A percentile compares a stretch with the other conserved stretches of the same genome.
Evolutionary conservation across 2,329 filamentous ascomycete genomes (phyloP).

Genomic region (Aspergillus sp.): DNA sequence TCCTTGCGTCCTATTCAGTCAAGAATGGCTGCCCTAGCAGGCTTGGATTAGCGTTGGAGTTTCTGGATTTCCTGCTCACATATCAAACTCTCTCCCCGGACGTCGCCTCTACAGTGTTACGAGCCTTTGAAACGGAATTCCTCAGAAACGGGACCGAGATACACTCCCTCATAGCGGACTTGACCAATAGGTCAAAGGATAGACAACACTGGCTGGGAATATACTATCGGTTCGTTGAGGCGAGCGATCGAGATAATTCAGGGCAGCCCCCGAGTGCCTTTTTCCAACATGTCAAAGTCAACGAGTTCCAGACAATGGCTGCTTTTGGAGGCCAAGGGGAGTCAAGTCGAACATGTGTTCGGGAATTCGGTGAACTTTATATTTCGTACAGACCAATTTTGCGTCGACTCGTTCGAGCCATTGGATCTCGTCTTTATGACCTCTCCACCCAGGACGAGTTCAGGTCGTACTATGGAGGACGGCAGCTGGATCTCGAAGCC

Average conservation of each 20-base stretch:
- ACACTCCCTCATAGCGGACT: constrained; percentile 12
- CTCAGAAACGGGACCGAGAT: constrained; percentile 12
- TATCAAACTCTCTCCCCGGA: neutral
- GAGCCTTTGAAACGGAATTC: constrained; percentile 16
- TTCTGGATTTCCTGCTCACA: constrained; percentile 12
- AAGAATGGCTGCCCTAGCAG: neutral
- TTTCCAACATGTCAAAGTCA: constrained; percentile 12
- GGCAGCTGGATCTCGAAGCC: constrained; percentile 9
- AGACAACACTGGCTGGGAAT: constrained; percentile 12
- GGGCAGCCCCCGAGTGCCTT: constrained; percentile 7
- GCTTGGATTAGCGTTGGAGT: constrained; percentile 11
- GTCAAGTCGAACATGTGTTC: constrained; percentile 16
- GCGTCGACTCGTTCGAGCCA: constrained; percentile 5
- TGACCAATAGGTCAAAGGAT: neutral
- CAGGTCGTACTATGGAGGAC: constrained; percentile 9
- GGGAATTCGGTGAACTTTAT: constrained; percentile 18
- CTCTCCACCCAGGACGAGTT: constrained; percentile 11
- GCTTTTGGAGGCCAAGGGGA: constrained; percentile 24
- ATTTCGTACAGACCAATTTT: constrained; percentile 18
- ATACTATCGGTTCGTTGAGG: constrained; percentile 15
- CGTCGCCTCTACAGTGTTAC: neutral
- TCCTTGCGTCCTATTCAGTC: constrained; percentile 1
- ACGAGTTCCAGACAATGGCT: constrained; percentile 12
- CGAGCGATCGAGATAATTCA: neutral
- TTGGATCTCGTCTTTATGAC: constrained; percentile 7